Evolutionary conservation across 352 stramenopile genomes (phyloP), one percentile per base, ranked within the genome.

Genomic region (Pythium sp.): DNA sequence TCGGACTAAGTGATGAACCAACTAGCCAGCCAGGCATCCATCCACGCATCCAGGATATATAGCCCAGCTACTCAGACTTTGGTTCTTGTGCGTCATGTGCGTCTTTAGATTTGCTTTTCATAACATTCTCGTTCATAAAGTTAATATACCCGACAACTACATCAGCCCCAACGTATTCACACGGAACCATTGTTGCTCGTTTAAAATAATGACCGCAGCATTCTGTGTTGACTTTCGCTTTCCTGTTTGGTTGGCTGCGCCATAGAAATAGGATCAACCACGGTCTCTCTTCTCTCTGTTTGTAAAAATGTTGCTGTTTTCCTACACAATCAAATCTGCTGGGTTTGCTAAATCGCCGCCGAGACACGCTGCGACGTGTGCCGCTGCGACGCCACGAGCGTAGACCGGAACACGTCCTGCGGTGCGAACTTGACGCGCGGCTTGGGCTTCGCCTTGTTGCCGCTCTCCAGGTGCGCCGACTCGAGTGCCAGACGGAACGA

Each of bases 401-500:
- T 81, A 81, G 82, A 89, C 68, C 82, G 75, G 59, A 93, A 93
- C 30, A 93, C 83, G 58, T 93, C 82, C 38, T 82, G 82, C 26
- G 86, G 86, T 22, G 81, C 81, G 55, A 93, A 92, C 38, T 84
- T 63, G n/a, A 93, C 71, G 53, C 80, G 74, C 1, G 82, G 83
- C 69, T 89, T 91, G 53, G 81, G 72, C 64, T 89, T 87, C 51
- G 81, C 71, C 65, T 87, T 89, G 14, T 54, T 80, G 58, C 83
- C 76, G 18, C 75, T 82, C 12, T 91, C 84, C 14, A 83, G 63
- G 59, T 94, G 86, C 15, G 84, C 86, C 15, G 84, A 91, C 68
- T 94, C 86, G 4, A 94, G 74, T 26, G 87, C 86, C n/a, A 80
- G 70, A 28, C 87, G 82, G 53, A 94, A 94, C 61, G 82, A 85